Conservation (phyloP, 208 protist species). For the Wallacemonas rigidus region DNA sequence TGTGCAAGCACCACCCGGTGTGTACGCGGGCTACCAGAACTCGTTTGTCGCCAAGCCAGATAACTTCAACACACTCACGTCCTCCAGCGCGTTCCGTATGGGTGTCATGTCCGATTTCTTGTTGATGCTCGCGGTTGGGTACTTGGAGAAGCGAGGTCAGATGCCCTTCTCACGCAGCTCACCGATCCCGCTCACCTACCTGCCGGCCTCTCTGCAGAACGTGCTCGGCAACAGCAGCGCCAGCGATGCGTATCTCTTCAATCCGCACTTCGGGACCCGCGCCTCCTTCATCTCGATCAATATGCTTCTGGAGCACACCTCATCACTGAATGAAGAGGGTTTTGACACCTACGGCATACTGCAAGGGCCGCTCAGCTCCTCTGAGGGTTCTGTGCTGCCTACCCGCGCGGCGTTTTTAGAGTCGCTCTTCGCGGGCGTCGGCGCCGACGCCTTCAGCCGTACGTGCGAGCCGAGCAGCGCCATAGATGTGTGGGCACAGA, state of each 20-base stretch:
- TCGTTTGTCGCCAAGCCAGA: neutral
- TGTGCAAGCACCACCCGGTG: neutral
- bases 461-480: conserved; percentile 14
- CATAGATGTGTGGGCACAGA: conserved; percentile 20
- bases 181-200: conserved; percentile 43
- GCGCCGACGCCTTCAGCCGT: conserved; percentile 15
- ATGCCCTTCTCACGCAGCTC: conserved; percentile 45
- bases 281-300: conserved; percentile 46
- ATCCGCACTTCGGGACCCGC: conserved; percentile 22
- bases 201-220: conserved; percentile 28
- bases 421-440: conserved; percentile 26
- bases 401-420: conserved; percentile 40
- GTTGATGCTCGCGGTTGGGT: conserved; percentile 41
- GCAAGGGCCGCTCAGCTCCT: conserved; percentile 6
- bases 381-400: conserved; percentile 13
- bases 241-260: conserved; percentile 11
- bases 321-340: conserved; percentile 45
- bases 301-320: conserved; percentile 64
- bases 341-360: conserved; percentile 20
- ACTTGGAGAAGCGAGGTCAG: conserved; percentile 31
- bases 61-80: conserved; percentile 18
- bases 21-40: conserved; percentile 10
- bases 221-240: conserved; percentile 3
- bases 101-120: conserved; percentile 55
- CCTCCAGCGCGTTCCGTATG: conserved; percentile 35